Conservation (phyloP, 2,329 filamentous ascomycete species). For the Fonsecaea monophora region DNA sequence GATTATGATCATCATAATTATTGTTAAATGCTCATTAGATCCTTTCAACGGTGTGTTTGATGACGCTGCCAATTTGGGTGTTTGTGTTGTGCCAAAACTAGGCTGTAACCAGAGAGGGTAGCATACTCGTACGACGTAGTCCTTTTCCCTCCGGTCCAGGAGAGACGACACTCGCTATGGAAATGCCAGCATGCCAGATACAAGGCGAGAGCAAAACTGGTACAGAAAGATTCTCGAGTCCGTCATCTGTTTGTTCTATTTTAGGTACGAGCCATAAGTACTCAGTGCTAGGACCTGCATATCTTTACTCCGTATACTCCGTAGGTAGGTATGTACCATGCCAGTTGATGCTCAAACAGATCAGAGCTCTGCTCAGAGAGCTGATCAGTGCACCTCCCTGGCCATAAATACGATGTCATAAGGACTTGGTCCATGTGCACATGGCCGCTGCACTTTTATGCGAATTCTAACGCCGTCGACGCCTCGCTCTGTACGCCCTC, state of each 20-base stretch:
- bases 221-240: not conserved
- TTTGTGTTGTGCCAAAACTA: not conserved
- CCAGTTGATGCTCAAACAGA: not conserved
- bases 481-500: slow-evolving; percentile 3
- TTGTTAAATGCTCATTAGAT: not conserved
- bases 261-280: not conserved
- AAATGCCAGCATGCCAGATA: not conserved
- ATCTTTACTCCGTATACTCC: no score
- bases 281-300: no score
- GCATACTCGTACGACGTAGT: not conserved
- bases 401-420: not conserved
- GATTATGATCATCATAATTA: not conserved
- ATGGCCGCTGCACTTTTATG: not conserved
- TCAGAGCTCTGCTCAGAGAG: not conserved
- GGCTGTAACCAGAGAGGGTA: not conserved
- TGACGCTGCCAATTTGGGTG: not conserved
- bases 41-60: not conserved
- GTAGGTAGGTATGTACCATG: not conserved
- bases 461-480: not conserved
- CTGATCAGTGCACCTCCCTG: not conserved
- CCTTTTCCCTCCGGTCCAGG: not conserved
- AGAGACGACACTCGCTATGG: not conserved
- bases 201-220: not conserved
- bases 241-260: slow-evolving; percentile 7
- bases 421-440: not conserved